A percentile compares a stretch with the other conserved stretches of the same genome.
These are phyloP conservation scores for Cercospora sp. DNA, from an alignment of 2,329 filamentous ascomycete species.

Conservation along the genomic window DNA sequence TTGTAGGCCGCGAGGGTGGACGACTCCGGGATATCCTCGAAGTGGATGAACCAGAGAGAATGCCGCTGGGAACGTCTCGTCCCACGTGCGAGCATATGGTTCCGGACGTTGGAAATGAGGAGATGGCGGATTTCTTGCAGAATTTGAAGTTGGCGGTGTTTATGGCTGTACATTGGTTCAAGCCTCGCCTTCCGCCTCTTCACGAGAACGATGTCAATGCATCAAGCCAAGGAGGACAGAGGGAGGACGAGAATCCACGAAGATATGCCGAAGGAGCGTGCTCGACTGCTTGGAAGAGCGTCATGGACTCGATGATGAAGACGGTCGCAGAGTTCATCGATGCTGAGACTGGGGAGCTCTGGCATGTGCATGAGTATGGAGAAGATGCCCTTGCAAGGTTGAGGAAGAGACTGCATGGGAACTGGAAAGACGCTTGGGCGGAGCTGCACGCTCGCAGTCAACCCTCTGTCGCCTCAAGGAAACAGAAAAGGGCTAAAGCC, in stretches of 20 bases:
- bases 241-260: neutral
- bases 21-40: neutral
- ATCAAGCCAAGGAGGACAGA: neutral
- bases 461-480: neutral
- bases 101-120: neutral
- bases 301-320: slow-evolving; percentile 3
- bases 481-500: neutral
- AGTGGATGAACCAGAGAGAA: neutral
- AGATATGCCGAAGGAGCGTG: neutral
- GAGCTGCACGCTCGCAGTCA: neutral
- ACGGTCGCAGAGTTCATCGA: neutral
- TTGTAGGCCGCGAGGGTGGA: neutral
- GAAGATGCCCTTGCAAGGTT: neutral
- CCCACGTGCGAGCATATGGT: neutral
- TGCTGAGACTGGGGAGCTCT: neutral
- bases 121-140: neutral
- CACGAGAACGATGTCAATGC: neutral
- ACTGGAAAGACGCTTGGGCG: neutral
- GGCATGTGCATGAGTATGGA: neutral
- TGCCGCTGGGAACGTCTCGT: neutral
- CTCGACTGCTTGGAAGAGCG: neutral
- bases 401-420: neutral
- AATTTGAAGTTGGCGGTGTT: neutral
- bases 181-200: neutral
- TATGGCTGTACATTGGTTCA: neutral